phyloP scores from a whole-genome alignment of 768 basidiomycete species.

The Sporobolomyces phaffii region DNA sequence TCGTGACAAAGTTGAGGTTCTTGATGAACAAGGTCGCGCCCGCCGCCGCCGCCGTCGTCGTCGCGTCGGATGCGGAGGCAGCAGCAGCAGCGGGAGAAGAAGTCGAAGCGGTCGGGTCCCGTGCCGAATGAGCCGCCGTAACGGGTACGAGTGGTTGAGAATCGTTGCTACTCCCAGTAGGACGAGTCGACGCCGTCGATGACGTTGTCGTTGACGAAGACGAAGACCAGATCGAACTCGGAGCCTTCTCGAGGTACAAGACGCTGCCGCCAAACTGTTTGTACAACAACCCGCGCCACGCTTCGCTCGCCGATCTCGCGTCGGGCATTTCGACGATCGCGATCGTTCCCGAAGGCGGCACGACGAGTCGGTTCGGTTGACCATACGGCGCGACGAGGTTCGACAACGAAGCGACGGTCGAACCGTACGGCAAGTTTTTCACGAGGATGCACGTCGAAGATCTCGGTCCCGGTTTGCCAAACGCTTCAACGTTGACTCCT shows the following conservation, averaged over 20 bases:
- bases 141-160: too few species aligned
- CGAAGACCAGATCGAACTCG: conserved; percentile 79
- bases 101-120: too few species aligned
- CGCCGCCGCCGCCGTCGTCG: conserved; percentile 46
- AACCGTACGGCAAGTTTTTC: conserved; percentile 94
- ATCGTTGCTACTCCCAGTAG: too few species aligned
- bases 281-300: conserved; percentile 78
- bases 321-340: conserved; percentile 82
- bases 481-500: conserved; percentile 46
- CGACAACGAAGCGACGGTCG: conserved; percentile 65
- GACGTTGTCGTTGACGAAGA: too few species aligned
- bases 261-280: conserved; percentile 79
- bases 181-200: too few species aligned
- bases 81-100: too few species aligned
- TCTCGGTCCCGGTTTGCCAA: conserved; percentile 46
- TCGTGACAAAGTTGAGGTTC: conserved; percentile 90
- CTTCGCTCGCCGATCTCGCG: conserved; percentile 63
- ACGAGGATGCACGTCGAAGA: conserved; percentile 82
- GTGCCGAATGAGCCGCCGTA: too few species aligned
- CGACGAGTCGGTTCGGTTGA: conserved; percentile 60
- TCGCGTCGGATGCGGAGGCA: conserved; percentile 9
- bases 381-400: conserved; percentile 75
- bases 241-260: conserved; percentile 88
- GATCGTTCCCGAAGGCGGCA: conserved; percentile 88
- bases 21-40: conserved; percentile 89